Conservation (phyloP, 2,329 filamentous ascomycete species). For the Neopestalotiopsis sp. region DNA sequence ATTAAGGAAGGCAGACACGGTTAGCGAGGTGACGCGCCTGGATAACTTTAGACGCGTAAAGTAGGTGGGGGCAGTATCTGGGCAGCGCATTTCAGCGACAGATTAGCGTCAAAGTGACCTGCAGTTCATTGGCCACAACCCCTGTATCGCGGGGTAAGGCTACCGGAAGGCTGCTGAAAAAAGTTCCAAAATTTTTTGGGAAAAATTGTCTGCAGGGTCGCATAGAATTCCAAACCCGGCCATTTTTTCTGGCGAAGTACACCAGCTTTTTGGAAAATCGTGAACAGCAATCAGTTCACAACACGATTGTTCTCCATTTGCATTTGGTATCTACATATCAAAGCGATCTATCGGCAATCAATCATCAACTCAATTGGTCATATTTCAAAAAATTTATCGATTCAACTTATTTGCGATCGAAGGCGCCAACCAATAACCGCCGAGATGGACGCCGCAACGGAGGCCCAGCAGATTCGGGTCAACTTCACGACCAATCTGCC, state of each 20-base stretch:
- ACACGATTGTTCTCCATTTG: neutral
- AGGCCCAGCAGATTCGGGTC: slow-evolving; percentile 64
- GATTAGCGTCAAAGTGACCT: neutral
- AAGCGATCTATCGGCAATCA: neutral
- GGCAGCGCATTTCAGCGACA: slow-evolving; percentile 3
- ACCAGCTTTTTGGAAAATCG: neutral
- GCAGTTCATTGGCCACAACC: slow-evolving; percentile 26
- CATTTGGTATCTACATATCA: neutral
- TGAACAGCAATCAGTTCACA: neutral
- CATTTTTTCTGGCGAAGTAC: neutral
- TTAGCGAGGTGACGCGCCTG: slow-evolving; percentile 20
- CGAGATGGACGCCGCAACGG: slow-evolving; percentile 33
- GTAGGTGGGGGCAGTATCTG: slow-evolving; percentile 28
- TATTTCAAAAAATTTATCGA: neutral
- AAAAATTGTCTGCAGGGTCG: slow-evolving; percentile 15
- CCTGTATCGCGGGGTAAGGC: slow-evolving; percentile 36
- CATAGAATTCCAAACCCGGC: neutral
- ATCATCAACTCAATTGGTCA: neutral
- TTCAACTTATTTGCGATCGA: neutral
- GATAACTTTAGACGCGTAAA: slow-evolving; percentile 36
- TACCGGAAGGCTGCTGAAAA: slow-evolving; percentile 25
- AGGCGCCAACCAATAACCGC: neutral
- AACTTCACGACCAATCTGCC: slow-evolving; percentile 69
- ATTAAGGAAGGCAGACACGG: neutral
- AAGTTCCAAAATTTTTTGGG: slow-evolving; percentile 11